Percentiles rank a stretch among this genome's conserved stretches.
Conservation (phyloP, 495 filamentous ascomycete genomes). For the Aspergillus indologenus region DNA sequence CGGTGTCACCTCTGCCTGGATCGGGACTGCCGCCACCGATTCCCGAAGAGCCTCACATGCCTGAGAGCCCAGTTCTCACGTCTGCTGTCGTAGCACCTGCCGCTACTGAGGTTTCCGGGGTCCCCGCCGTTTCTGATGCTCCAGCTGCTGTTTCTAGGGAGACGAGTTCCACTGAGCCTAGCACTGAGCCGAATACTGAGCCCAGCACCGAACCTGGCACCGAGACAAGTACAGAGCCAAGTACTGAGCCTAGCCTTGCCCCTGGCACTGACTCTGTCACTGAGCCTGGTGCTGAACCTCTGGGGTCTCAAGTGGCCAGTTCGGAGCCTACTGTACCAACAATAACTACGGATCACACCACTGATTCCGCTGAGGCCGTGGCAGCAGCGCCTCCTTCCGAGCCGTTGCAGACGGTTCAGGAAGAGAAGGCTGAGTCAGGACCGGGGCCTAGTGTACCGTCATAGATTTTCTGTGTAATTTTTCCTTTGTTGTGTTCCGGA, state of each 20-base stretch:
- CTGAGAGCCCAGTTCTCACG: conserved; percentile 22
- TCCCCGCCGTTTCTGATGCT: background rate
- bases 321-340: background rate
- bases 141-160: background rate
- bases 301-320: background rate
- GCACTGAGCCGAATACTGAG: background rate
- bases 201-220: background rate
- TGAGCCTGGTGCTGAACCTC: background rate
- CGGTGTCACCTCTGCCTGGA: conserved; percentile 33
- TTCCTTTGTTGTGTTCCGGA: conserved; percentile 2
- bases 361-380: background rate
- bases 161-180: background rate
- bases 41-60: conserved; percentile 40
- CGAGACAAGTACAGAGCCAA: background rate
- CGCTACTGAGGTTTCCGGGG: no score
- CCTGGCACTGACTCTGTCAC: background rate
- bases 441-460: conserved; percentile 2
- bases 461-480: conserved; percentile 5
- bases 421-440: conserved; percentile 5
- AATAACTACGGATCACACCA: background rate
- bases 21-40: conserved; percentile 39
- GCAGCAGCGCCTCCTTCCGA: background rate
- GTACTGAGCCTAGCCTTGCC: background rate
- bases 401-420: background rate
- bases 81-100: background rate